Base-by-base conservation (phyloP, 331 rosid genomes). In the Acacia pycnantha region DNA sequence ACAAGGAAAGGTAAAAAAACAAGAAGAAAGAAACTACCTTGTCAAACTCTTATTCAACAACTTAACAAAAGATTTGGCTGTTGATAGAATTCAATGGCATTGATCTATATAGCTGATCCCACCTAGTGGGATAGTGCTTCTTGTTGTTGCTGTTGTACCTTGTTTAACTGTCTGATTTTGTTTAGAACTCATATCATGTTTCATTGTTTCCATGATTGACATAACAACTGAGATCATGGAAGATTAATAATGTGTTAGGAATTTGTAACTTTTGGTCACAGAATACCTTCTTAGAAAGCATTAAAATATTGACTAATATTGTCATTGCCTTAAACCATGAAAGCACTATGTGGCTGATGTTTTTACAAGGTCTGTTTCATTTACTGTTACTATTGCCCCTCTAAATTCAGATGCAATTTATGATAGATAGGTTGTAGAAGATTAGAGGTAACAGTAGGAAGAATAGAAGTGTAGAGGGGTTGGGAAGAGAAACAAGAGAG, bases 251-350 rank as follows among this genome's bases (percentile, higher is more conserved):
- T 54, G 61, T 43, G 64, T n/a, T 80, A 24, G 46, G 59, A 72
- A 35, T 66, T 79, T 68, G 58, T 40, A 22, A 76, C 66, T 43
- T 51, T 27, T 22, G 31, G 33, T 16, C 22, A 22, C 56, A 33
- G 61, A 73, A 73, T 79, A 78, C 35, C 24, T n/a, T 58, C 58
- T 74, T 29, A 62, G 70, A 33, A 46, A 67, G 76, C 74, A 6
- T 71, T 1, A 33, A 56, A 44, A 47, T 70, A 62, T 29, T 43
- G 27, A 46, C 18, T 44, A 26, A 26, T 37, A 37, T 24, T 29
- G 24, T 77, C 72, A 64, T 73, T 46, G 19, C 18, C 14, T 14
- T 64, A 14, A 59, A 71, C 68, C 82, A 83, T 40, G 59, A 65
- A 29, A 48, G 70, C 76, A 58, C 29, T 53, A 46, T 59, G 67